These are phyloP conservation scores for Miamiensis avidus DNA, from an alignment of 169 alveolate species.

Conservation along the genomic window DNA sequence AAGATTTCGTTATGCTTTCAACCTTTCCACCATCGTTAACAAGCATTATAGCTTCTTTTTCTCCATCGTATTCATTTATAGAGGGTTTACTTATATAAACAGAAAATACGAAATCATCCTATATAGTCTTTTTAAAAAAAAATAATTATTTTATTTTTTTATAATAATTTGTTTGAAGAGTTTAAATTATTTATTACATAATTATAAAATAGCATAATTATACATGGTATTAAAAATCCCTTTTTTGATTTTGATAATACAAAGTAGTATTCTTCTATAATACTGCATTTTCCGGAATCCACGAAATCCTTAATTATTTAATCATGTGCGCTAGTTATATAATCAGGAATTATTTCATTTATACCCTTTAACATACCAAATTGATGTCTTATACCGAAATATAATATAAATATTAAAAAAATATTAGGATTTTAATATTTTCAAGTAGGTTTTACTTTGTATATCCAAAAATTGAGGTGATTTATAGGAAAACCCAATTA, in stretches of 20 bases:
- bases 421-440: no score
- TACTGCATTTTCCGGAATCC: background rate
- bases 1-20: background rate
- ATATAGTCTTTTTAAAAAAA: background rate
- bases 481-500: background rate
- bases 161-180: no score
- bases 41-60: background rate
- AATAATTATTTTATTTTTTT: no score
- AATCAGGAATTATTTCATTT: background rate
- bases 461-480: background rate
- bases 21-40: background rate
- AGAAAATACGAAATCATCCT: background rate
- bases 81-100: background rate
- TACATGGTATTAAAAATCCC: background rate
- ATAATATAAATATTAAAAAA: no score
- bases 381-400: background rate
- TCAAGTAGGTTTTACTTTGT: no score
- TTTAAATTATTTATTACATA: no score
- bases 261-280: background rate
- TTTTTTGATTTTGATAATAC: background rate
- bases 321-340: background rate
- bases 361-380: background rate
- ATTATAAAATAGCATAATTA: no score
- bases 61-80: background rate
- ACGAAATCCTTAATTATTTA: background rate